Percentiles rank a stretch among this genome's conserved stretches.
Evolutionary conservation across 202 grass and related monocot genomes (phyloP).

Genomic region (Bolboschoenoplectus hybrid): DNA sequence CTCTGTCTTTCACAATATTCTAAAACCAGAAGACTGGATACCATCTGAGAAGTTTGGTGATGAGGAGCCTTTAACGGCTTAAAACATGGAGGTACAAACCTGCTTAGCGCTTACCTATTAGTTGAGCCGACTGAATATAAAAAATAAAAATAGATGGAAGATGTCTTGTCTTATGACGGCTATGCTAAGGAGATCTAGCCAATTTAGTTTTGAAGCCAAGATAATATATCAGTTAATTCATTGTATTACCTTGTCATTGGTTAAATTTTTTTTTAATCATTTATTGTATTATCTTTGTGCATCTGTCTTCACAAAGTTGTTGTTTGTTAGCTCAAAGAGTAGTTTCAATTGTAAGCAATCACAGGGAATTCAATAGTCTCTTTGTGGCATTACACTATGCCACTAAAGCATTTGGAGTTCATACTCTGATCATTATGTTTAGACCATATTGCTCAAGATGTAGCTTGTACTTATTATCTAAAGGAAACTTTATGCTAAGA

Average conservation of each 20-base stretch:
- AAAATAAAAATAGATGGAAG: slow-evolving; percentile 30
- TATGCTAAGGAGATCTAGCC: neutral
- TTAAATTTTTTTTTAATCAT: neutral
- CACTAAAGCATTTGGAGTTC: neutral
- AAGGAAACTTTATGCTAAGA: neutral
- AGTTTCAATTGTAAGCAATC: slow-evolving; percentile 8
- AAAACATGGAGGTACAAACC: neutral
- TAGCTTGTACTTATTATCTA: neutral
- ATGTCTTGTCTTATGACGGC: neutral
- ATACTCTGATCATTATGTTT: neutral
- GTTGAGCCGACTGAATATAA: slow-evolving; percentile 21
- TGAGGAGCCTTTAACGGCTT: slow-evolving; percentile 65
- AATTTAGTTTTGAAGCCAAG: neutral
- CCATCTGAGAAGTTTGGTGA: slow-evolving; percentile 55
- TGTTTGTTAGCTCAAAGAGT: neutral
- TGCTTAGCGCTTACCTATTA: neutral
- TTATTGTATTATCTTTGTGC: slow-evolving; percentile 3
- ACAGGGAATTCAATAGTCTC: neutral
- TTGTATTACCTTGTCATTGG: slow-evolving; percentile 14
- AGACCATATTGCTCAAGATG: slow-evolving; percentile 14
- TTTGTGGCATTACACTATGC: neutral
- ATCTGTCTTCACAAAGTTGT: slow-evolving; percentile 8
- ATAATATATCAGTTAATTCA: slow-evolving; percentile 23
- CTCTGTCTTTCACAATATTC: neutral
- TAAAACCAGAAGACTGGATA: slow-evolving; percentile 46